Evolutionary conservation across 371 early-diverging fungal genomes (phyloP).

Genomic region (Mucor mucedo): DNA sequence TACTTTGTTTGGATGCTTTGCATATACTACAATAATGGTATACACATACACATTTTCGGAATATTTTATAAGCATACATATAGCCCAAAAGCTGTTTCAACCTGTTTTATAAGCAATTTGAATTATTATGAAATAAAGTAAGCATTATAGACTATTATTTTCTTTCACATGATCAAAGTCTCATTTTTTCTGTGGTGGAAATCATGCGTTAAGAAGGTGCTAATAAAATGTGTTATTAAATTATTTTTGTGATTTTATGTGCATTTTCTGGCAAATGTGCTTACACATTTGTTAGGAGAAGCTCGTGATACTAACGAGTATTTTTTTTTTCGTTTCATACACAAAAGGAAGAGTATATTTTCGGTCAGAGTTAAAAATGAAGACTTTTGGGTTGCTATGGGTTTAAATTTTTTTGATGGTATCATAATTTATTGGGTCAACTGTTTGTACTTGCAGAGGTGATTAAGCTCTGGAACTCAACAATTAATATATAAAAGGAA

Average conservation of each 20-base stretch:
- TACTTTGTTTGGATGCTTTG: slow-evolving; percentile 10
- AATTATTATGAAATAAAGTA: neutral
- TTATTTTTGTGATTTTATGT: slow-evolving; percentile 1
- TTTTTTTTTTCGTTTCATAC: slow-evolving; percentile 1
- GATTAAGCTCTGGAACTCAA: no score
- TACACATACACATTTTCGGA: slow-evolving; percentile 3
- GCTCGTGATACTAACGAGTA: slow-evolving; percentile 1
- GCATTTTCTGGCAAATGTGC: slow-evolving; percentile 2
- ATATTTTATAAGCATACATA: neutral
- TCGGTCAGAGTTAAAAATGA: slow-evolving; percentile 18
- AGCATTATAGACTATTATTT: neutral
- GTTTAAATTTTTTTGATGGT: slow-evolving; percentile 17
- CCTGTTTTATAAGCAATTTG: neutral
- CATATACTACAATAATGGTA: slow-evolving; percentile 5
- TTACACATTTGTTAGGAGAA: slow-evolving; percentile 5
- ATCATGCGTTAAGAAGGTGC: neutral
- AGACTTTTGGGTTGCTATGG: slow-evolving; percentile 17
- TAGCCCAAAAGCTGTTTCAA: neutral
- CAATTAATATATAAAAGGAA: no score
- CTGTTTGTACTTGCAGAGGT: no score
- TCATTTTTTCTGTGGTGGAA: neutral
- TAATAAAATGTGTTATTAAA: neutral
- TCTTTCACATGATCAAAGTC: slow-evolving; percentile 3
- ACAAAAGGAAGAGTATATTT: slow-evolving; percentile 14
- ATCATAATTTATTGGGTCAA: neutral